phyloP scores from a whole-genome alignment of 768 basidiomycete species.

The Tylopilus balloui region DNA sequence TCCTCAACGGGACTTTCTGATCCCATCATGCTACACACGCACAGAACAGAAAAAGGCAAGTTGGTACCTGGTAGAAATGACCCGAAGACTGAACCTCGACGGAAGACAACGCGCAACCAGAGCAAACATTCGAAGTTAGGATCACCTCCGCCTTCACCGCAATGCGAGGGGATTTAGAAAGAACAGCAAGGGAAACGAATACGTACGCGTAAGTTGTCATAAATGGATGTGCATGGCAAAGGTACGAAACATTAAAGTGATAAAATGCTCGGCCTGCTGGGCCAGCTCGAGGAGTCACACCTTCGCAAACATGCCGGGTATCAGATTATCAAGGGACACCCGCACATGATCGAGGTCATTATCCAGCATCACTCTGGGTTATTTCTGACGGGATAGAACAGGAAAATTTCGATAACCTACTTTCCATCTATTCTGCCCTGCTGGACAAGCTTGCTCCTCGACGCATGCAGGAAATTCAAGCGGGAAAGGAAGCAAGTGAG shows the following conservation, averaged over 20 bases:
- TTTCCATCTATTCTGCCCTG: conserved; percentile 22
- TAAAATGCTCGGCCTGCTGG: conserved; percentile 15
- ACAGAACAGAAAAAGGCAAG: conserved; percentile 16
- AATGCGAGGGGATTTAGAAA: conserved; percentile 10
- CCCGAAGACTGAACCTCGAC: background rate
- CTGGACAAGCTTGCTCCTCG: conserved; percentile 32
- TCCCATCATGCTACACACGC: background rate
- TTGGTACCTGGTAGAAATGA: background rate
- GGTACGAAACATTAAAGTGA: conserved; percentile 14
- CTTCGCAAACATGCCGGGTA: conserved; percentile 7
- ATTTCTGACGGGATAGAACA: conserved; percentile 11
- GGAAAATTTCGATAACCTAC: conserved; percentile 22
- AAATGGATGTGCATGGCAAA: background rate
- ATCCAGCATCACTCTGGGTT: background rate
- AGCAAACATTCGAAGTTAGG: conserved; percentile 21
- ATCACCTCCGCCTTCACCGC: conserved; percentile 16
- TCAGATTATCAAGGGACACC: conserved; percentile 7
- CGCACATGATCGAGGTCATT: conserved; percentile 16
- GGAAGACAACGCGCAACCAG: conserved; percentile 12
- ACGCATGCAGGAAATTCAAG: conserved; percentile 29
- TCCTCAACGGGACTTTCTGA: background rate
- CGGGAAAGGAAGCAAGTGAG: conserved; percentile 34
- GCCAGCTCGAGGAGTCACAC: conserved; percentile 22
- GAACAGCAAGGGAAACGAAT: conserved; percentile 25
- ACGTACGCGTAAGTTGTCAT: conserved; percentile 23